These are phyloP conservation scores for Vachellia pachyceras DNA, from an alignment of 306 rosid species.

Conservation along the genomic window DNA sequence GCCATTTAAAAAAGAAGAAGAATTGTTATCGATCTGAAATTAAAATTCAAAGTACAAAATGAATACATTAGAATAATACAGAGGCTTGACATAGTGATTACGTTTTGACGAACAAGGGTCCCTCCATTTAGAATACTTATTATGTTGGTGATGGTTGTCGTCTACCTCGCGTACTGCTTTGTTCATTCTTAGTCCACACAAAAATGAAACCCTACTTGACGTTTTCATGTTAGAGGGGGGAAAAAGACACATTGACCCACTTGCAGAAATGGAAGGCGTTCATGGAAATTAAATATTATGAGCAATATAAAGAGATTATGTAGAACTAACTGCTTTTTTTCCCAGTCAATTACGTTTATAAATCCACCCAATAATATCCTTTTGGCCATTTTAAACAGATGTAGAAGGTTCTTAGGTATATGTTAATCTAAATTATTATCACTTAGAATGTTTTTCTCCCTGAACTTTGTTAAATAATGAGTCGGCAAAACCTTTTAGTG, in stretches of 20 bases:
- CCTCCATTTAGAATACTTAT: conserved; percentile 39
- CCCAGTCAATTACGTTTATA: not conserved
- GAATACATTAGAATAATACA: conserved; percentile 29
- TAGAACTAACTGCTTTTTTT: not conserved
- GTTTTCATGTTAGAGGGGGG: not conserved
- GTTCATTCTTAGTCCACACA: conserved; percentile 39
- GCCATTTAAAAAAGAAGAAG: not conserved
- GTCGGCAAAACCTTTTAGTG: not conserved
- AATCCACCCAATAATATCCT: not conserved
- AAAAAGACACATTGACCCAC: conserved; percentile 49
- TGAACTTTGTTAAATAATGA: not conserved
- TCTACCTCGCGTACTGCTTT: conserved; percentile 41
- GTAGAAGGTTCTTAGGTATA: not conserved
- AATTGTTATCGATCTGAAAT: not conserved
- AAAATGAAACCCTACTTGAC: conserved; percentile 59
- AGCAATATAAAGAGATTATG: conserved; percentile 7
- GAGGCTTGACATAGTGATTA: conserved; percentile 49
- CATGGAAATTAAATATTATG: not conserved
- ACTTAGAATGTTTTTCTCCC: not conserved
- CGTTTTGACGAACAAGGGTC: conserved; percentile 45
- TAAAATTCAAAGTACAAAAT: conserved; percentile 27
- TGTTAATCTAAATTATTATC: conserved; percentile 3
- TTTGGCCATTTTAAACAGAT: not conserved
- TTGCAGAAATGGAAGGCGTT: conserved; percentile 6
- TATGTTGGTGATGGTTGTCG: conserved; percentile 39